Conservation (phyloP, 768 basidiomycete species). For the Boletales sp. region DNA sequence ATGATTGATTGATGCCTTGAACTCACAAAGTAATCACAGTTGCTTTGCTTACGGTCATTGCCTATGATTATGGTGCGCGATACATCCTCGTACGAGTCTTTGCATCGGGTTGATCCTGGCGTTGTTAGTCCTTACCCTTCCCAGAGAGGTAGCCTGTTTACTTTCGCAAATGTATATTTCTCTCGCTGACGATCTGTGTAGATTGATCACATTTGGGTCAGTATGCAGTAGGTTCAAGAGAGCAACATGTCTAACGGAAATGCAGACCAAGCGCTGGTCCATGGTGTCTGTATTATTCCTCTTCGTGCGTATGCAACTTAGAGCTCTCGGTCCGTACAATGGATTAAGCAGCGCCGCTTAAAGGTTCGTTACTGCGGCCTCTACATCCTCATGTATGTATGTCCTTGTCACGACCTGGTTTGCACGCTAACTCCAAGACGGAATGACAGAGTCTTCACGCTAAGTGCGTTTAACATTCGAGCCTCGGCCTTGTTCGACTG, state of each 20-base stretch:
- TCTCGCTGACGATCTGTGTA: background rate
- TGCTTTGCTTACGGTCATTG: constrained; percentile 2
- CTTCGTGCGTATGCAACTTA: background rate
- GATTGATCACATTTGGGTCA: constrained; percentile 6
- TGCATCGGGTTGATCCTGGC: background rate
- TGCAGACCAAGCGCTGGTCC: constrained; percentile 1
- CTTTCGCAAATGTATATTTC: background rate
- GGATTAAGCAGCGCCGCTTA: background rate
- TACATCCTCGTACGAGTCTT: background rate
- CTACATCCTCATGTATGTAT: background rate
- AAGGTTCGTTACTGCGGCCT: constrained; percentile 7
- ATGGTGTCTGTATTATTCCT: background rate
- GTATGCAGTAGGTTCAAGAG: background rate
- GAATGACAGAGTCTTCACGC: background rate
- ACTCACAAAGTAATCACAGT: constrained; percentile 3
- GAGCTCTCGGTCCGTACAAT: background rate
- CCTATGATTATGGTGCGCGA: constrained; percentile 9
- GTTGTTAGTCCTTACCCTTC: constrained; percentile 6
- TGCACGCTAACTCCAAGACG: background rate
- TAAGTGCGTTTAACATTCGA: background rate
- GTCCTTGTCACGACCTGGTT: background rate
- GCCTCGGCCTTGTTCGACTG: background rate
- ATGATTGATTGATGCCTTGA: too few species aligned
- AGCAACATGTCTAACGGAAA: background rate
- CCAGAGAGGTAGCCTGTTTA: constrained; percentile 3